Base-by-base conservation (phyloP, 768 basidiomycete species). In the Macrocybe gigantea region DNA sequence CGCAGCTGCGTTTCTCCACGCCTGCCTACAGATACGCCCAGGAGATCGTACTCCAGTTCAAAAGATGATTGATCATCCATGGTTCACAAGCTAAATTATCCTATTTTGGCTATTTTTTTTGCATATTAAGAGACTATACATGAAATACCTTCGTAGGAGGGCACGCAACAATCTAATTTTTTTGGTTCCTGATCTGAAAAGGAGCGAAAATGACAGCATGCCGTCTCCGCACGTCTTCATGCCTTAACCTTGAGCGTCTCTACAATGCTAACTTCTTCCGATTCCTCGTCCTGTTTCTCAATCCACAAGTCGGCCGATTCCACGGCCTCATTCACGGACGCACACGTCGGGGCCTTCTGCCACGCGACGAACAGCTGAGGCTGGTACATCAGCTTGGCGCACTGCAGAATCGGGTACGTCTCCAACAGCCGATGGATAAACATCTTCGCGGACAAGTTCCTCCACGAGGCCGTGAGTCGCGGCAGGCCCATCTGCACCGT, bases 21-120 rank as follows among this genome's bases (percentile, higher is more conserved):
- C 13, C 30, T 38, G 60, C 33, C 51, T 62, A 15, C 50, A 49
- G 29, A 47, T 62, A 31, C 41, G 51, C 22, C 60, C 59, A 11
- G 44, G 53, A 5, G 51, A 53, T 9, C 57, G 60, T 29, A 42
- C 44, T 7, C 47, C 29, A 35, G 50, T 57, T n/a, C 31, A 38
- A 39, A 55, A 62, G 22, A 39, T 57, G 5, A 53, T 59, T 14
- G 49, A 56, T 52, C 54, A 61, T 48, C 50, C 53, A 29, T 61
- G 60, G 60, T 58, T 57, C 39, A 52, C 15, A 13, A 38, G 10
- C 29, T 52, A 32, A 22, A 22, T 22, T 22, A 22, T 22, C 22
- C 22, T 22, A 22, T 22, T 22, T 22, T 22, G n/a, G n/a, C n/a
- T n/a, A n/a, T n/a, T n/a, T n/a, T n/a, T n/a, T n/a, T n/a, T n/a